Percentiles rank a stretch among this genome's conserved stretches.
These are phyloP conservation scores for Poterioochromonas sp. DNA, from an alignment of 352 stramenopile genomes.

Conservation along the genomic window DNA sequence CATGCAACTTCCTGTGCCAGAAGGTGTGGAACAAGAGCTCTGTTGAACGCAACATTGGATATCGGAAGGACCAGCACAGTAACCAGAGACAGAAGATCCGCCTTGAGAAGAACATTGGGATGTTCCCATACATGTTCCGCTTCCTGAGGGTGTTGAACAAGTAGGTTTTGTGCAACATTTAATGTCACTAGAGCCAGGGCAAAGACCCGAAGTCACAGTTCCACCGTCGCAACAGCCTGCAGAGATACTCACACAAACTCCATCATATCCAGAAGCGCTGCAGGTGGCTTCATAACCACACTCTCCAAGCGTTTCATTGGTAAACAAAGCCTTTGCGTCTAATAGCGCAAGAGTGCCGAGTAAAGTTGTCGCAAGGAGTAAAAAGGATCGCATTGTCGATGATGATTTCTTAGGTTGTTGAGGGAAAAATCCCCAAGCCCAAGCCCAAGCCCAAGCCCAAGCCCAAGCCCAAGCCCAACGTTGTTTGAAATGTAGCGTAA, in stretches of 20 bases:
- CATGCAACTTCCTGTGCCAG: background rate
- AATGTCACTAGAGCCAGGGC: too few relatives aligned
- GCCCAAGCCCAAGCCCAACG: too few relatives aligned
- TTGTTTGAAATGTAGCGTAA: too few relatives aligned
- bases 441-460: too few relatives aligned
- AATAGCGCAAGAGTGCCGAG: too few relatives aligned
- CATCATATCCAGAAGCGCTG: background rate
- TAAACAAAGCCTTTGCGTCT: too few relatives aligned
- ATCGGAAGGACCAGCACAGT: background rate
- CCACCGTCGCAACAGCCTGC: background rate
- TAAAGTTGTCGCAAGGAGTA: too few relatives aligned
- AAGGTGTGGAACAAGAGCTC: background rate
- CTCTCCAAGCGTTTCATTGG: too few relatives aligned
- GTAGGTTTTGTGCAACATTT: background rate
- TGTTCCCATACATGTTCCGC: background rate
- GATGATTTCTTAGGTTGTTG: too few relatives aligned
- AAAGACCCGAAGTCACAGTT: background rate
- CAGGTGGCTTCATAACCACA: background rate
- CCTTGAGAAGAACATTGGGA: background rate
- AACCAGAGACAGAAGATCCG: background rate
- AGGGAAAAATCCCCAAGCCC: too few relatives aligned
- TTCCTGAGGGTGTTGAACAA: background rate
- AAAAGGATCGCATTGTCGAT: too few relatives aligned
- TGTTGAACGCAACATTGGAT: background rate
- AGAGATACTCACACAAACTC: too few relatives aligned